Conservation (phyloP, 2,329 filamentous ascomycete genomes). For the Fusarium sp. region DNA sequence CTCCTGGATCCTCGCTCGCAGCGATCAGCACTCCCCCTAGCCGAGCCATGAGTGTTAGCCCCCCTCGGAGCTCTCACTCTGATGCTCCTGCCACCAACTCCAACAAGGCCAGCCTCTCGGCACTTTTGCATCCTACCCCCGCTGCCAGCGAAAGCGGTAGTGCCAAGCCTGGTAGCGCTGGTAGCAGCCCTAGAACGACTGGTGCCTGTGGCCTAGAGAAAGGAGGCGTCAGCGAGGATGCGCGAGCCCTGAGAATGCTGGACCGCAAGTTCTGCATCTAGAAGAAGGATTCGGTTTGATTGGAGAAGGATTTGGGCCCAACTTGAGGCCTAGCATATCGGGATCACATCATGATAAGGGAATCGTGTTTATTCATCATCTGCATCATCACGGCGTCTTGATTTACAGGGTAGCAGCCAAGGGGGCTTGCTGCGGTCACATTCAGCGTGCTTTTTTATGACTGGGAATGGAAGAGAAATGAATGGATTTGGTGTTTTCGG, state of each 20-base stretch:
- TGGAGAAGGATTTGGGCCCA: not conserved
- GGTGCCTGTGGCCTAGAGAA: slow-evolving; percentile 51
- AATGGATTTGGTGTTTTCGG: slow-evolving; percentile 37
- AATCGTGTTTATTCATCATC: slow-evolving; percentile 35
- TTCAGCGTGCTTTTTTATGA: slow-evolving; percentile 46
- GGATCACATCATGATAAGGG: slow-evolving; percentile 13
- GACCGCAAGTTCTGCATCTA: slow-evolving; percentile 69
- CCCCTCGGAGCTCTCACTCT: slow-evolving; percentile 60
- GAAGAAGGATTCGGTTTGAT: slow-evolving; percentile 4
- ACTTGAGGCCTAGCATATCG: not conserved
- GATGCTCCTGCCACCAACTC: slow-evolving; percentile 39
- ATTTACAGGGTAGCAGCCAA: slow-evolving; percentile 41
- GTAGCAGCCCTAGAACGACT: slow-evolving; percentile 57
- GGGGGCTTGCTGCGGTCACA: slow-evolving; percentile 42
- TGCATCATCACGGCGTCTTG: slow-evolving; percentile 50
- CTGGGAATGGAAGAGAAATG: slow-evolving; percentile 32
- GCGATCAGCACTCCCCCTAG: slow-evolving; percentile 61
- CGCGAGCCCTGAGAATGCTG: slow-evolving; percentile 75
- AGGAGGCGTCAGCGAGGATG: slow-evolving; percentile 72
- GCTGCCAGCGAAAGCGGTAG: slow-evolving; percentile 63
- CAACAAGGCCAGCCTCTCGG: slow-evolving; percentile 64
- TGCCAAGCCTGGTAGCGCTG: slow-evolving; percentile 61
- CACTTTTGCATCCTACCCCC: slow-evolving; percentile 66
- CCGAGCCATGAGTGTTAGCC: slow-evolving; percentile 64
- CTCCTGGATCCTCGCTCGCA: slow-evolving; percentile 45